Evolutionary conservation across 75 land plant species (phyloP).

Genomic region (Picea sitchensis): DNA sequence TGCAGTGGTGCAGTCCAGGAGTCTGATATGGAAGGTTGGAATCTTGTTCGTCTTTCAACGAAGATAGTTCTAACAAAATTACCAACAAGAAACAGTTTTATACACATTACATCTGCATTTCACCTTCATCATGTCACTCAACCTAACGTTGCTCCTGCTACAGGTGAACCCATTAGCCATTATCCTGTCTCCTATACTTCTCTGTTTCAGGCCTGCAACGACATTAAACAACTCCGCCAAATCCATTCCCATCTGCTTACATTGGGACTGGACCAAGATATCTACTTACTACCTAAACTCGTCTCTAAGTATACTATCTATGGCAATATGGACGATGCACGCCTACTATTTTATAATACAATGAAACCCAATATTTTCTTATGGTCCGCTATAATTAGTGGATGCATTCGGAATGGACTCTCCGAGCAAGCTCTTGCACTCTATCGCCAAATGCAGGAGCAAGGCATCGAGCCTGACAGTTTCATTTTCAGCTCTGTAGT

Average conservation of each 20-base stretch:
- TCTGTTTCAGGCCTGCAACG: neutral
- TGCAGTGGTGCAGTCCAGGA: too few species aligned
- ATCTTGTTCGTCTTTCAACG: too few species aligned
- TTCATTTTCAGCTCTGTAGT: conserved; percentile 27
- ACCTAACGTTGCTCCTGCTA: neutral
- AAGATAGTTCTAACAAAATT: neutral
- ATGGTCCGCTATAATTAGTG: conserved; percentile 56
- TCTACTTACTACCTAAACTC: neutral
- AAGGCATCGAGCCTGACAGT: conserved; percentile 30
- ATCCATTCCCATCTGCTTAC: conserved; percentile 1
- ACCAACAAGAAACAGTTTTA: neutral
- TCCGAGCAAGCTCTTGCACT: conserved; percentile 22
- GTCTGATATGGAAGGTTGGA: too few species aligned
- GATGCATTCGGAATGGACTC: conserved; percentile 35
- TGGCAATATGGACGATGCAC: conserved; percentile 21
- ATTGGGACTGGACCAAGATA: neutral
- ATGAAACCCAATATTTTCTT: conserved; percentile 27
- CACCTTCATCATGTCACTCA: neutral
- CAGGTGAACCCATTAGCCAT: neutral
- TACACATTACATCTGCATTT: neutral
- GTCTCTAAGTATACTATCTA: conserved; percentile 26
- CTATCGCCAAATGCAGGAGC: conserved; percentile 26
- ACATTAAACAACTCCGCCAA: neutral
- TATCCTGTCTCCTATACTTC: neutral
- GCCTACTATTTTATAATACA: conserved; percentile 13